A percentile compares a stretch with the other conserved stretches of the same genome.
These are phyloP conservation scores for Vitellaria paradoxa DNA, from an alignment of 179 eudicot species.

Conservation along the genomic window DNA sequence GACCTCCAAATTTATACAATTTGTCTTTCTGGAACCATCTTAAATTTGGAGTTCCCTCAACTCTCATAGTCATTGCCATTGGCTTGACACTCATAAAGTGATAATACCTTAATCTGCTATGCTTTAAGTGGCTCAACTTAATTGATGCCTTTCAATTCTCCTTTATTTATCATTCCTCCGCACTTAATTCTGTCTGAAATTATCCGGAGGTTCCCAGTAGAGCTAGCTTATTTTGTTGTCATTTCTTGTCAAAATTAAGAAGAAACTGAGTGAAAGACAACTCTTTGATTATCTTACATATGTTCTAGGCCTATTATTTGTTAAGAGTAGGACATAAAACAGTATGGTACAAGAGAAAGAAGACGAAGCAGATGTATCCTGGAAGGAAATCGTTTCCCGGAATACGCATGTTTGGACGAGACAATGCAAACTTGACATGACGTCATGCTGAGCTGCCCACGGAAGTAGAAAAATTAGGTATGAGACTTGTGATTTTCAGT, in stretches of 20 bases:
- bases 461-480: not conserved
- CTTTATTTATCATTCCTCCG: no score
- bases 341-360: no score
- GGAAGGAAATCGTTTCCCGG: not conserved
- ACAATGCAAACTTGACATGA: not conserved
- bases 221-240: no score
- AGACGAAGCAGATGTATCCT: no score
- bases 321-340: no score
- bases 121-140: not conserved
- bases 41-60: conserved; percentile 88
- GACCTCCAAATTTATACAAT: conserved; percentile 61
- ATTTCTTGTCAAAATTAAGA: no score
- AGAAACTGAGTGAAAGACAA: no score
- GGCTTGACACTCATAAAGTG: conserved; percentile 36
- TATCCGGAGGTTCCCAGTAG: no score
- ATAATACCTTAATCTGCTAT: conserved; percentile 34
- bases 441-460: not conserved
- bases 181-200: no score
- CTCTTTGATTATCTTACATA: no score
- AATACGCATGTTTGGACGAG: not conserved
- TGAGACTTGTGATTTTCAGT: not conserved
- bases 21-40: conserved; percentile 85
- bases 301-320: no score
- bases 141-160: not conserved
- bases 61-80: conserved; percentile 77